Evolutionary conservation across 2,329 filamentous ascomycete genomes (phyloP).

Genomic region (Calonectria pauciramosa): DNA sequence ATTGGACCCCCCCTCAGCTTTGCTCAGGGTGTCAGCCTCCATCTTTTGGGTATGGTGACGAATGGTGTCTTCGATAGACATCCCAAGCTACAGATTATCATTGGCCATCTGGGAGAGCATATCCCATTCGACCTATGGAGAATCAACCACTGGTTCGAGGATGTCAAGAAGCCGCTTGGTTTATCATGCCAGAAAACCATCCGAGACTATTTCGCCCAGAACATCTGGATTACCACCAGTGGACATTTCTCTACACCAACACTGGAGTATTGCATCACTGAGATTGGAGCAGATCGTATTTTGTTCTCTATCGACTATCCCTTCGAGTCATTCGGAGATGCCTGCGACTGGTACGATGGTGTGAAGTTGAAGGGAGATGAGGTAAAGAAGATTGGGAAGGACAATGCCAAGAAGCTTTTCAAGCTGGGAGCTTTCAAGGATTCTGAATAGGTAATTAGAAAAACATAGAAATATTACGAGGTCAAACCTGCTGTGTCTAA

Average conservation of each 20-base stretch:
- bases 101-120: slow-evolving; percentile 64
- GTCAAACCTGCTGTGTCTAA: neutral
- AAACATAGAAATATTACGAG: neutral
- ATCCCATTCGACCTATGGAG: slow-evolving; percentile 65
- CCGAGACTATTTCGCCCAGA: slow-evolving; percentile 66
- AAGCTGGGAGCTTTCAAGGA: slow-evolving; percentile 55
- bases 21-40: slow-evolving; percentile 70
- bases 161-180: slow-evolving; percentile 65
- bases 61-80: slow-evolving; percentile 65
- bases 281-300: slow-evolving; percentile 64
- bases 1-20: slow-evolving; percentile 72
- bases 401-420: slow-evolving; percentile 58
- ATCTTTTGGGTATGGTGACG: slow-evolving; percentile 65
- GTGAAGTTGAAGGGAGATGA: slow-evolving; percentile 51
- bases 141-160: slow-evolving; percentile 69
- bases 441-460: slow-evolving; percentile 21
- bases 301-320: slow-evolving; percentile 69
- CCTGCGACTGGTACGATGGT: slow-evolving; percentile 57
- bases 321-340: slow-evolving; percentile 61
- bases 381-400: slow-evolving; percentile 57
- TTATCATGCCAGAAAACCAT: slow-evolving; percentile 63
- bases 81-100: slow-evolving; percentile 60
- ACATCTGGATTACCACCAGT: slow-evolving; percentile 70
- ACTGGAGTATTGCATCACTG: slow-evolving; percentile 62
- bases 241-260: slow-evolving; percentile 69